Conservation (phyloP, 169 alveolate species). For the Cryptosporidium sp. region DNA sequence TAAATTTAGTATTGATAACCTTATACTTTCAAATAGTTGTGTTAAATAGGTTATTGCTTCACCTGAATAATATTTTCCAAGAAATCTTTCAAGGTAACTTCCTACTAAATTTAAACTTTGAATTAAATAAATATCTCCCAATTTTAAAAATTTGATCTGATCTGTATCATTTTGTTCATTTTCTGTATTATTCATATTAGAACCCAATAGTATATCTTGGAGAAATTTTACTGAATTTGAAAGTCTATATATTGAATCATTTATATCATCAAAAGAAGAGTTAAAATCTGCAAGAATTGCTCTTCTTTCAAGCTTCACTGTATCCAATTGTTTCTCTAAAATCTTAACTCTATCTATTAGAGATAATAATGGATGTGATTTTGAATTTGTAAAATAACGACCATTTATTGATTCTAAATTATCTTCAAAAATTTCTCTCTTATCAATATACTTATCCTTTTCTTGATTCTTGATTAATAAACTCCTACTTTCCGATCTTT, state of each 20-base stretch:
- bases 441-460: neutral
- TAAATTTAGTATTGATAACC: neutral
- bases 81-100: neutral
- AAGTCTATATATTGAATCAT: slow-evolving; percentile 25
- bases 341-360: slow-evolving; percentile 44
- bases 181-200: slow-evolving; percentile 32
- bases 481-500: neutral
- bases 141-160: neutral
- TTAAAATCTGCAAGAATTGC: slow-evolving; percentile 6
- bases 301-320: slow-evolving; percentile 6
- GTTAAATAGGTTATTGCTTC: neutral
- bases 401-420: neutral
- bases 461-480: neutral
- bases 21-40: neutral
- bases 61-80: slow-evolving; percentile 1
- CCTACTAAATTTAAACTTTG: neutral
- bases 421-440: neutral
- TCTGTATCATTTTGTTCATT: neutral
- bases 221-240: slow-evolving; percentile 41
- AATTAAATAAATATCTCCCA: neutral
- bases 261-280: neutral
- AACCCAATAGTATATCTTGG: slow-evolving; percentile 49
- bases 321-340: slow-evolving; percentile 40
- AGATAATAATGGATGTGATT: slow-evolving; percentile 53
- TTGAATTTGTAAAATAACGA: neutral